Conservation (phyloP, 306 rosid species). For the Potentilla sterilis region DNA sequence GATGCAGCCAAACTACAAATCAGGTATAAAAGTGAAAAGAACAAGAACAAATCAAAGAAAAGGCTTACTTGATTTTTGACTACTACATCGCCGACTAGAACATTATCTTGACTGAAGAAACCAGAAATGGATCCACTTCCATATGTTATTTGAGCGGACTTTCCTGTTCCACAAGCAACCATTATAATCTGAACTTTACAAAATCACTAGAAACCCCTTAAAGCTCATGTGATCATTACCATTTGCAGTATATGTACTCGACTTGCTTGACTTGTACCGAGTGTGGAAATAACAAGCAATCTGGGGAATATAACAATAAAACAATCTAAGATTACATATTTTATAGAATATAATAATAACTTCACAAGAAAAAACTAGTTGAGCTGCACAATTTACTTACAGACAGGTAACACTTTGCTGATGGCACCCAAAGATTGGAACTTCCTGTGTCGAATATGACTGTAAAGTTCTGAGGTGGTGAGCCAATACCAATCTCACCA, state of each 20-base stretch:
- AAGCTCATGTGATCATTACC: slow-evolving; percentile 39
- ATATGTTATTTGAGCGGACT: slow-evolving; percentile 56
- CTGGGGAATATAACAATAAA: slow-evolving; percentile 33
- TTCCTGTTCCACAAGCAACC: slow-evolving; percentile 53
- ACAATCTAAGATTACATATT: not conserved
- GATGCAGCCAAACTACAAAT: slow-evolving; percentile 20
- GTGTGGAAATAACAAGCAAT: slow-evolving; percentile 71
- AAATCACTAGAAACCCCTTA: not conserved
- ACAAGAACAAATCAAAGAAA: not conserved
- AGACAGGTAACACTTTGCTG: slow-evolving; percentile 72
- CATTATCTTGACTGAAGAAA: slow-evolving; percentile 75
- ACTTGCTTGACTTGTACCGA: slow-evolving; percentile 61
- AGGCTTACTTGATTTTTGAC: slow-evolving; percentile 66
- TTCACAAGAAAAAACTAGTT: not conserved
- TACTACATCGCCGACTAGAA: slow-evolving; percentile 59
- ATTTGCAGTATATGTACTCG: slow-evolving; percentile 51
- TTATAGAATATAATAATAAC: not conserved
- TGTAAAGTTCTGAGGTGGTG: slow-evolving; percentile 76
- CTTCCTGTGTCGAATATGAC: slow-evolving; percentile 88
- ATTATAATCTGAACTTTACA: not conserved
- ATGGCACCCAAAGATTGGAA: slow-evolving; percentile 90
- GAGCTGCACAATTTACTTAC: slow-evolving; percentile 42
- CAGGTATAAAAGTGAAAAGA: not conserved
- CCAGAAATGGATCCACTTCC: slow-evolving; percentile 85
- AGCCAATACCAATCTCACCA: slow-evolving; percentile 88